These are phyloP conservation scores for Diplodia intermedia DNA, from an alignment of 2,329 filamentous ascomycete species.

Conservation along the genomic window DNA sequence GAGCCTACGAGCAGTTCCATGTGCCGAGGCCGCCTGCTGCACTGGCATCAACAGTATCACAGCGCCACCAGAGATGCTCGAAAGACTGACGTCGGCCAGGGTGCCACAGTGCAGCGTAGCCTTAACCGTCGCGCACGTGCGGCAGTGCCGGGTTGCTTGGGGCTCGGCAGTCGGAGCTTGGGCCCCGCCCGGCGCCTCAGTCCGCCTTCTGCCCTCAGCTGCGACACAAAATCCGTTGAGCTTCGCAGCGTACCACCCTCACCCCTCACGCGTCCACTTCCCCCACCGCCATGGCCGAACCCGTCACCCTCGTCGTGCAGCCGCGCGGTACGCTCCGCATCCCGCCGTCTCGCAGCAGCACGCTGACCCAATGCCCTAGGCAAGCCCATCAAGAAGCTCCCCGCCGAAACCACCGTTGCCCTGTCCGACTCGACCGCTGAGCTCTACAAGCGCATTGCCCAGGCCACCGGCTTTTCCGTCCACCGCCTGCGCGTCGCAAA, in stretches of 20 bases:
- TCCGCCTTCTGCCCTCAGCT: background rate
- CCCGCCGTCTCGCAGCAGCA: background rate
- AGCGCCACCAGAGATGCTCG: background rate
- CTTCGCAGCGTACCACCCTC: background rate
- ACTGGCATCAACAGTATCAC: background rate
- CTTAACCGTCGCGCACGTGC: conserved; percentile 3
- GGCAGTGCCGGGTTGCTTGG: background rate
- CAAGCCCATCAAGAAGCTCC: conserved; percentile 67
- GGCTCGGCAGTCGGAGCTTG: conserved; percentile 21
- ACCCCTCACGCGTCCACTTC: background rate
- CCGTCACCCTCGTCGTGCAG: conserved; percentile 54
- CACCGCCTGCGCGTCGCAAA: conserved; percentile 70
- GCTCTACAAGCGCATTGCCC: conserved; percentile 64
- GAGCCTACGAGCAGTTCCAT: background rate
- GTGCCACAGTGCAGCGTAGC: background rate
- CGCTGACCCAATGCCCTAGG: conserved; percentile 51
- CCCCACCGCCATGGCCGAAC: conserved; percentile 41
- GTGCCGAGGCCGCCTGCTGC: conserved; percentile 8
- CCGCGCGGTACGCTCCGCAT: conserved; percentile 49
- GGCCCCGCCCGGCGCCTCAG: background rate
- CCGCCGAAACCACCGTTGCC: conserved; percentile 61
- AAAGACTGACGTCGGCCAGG: background rate
- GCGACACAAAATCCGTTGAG: conserved; percentile 27
- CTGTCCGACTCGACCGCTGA: conserved; percentile 60
- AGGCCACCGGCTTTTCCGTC: conserved; percentile 60